A percentile compares a stretch with the other conserved stretches of the same genome.
phyloP scores from a whole-genome alignment of 129 eudicot species.

The Calendula officinalis region DNA sequence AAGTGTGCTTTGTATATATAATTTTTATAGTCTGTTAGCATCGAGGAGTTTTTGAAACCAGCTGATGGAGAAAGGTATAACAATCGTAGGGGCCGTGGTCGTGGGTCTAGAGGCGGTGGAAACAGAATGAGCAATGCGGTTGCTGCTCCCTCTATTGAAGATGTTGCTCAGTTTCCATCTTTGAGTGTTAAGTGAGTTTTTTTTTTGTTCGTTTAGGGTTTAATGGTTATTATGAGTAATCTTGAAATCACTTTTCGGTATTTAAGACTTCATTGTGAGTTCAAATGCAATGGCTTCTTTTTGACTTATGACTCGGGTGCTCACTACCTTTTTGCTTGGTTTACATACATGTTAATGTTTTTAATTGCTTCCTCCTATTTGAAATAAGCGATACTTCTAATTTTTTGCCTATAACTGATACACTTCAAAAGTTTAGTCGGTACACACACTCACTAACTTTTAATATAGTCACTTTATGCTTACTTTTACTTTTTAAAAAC shows the following conservation, averaged over 20 bases:
- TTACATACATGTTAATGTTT: neutral
- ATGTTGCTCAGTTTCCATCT: constrained; percentile 73
- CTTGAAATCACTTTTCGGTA: constrained; percentile 13
- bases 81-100: constrained; percentile 60
- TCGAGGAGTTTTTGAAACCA: constrained; percentile 81
- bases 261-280: constrained; percentile 27
- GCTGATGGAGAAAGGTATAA: constrained; percentile 61
- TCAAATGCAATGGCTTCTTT: constrained; percentile 38
- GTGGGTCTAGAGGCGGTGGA: constrained; percentile 56
- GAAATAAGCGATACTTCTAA: no score
- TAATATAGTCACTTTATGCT: no score
- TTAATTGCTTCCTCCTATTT: no score
- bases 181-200: constrained; percentile 56
- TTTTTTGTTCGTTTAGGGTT: neutral
- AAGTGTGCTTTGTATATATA: no score
- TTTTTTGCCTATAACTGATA: no score
- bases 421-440: no score
- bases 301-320: neutral
- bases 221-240: constrained; percentile 1
- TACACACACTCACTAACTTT: no score
- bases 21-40: constrained; percentile 55
- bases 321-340: neutral
- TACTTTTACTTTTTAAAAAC: no score
- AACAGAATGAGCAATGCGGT: constrained; percentile 28
- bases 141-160: constrained; percentile 62